Percentiles rank a stretch among this genome's conserved stretches.
phyloP scores from a whole-genome alignment of 1,139 yeast species.

The Neolecta irregularis region DNA sequence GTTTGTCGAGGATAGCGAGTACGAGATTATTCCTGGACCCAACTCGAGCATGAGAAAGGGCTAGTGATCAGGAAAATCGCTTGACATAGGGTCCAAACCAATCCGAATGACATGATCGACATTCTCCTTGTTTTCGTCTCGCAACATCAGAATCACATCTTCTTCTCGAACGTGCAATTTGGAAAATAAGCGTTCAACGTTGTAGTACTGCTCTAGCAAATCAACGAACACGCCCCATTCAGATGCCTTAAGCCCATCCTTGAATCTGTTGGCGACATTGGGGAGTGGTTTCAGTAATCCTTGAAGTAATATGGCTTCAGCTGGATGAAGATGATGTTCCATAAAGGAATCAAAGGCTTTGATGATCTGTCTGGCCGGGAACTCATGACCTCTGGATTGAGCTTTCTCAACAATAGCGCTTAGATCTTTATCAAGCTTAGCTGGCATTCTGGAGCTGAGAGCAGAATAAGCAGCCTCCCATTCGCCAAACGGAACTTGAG shows the following conservation, averaged over 20 bases:
- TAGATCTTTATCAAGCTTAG: constrained; percentile 55
- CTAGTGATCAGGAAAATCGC: constrained; percentile 19
- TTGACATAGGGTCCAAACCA: constrained; percentile 9
- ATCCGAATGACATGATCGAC: constrained; percentile 54
- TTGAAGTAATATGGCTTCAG: constrained; percentile 36
- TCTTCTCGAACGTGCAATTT: constrained; percentile 69
- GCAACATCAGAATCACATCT: constrained; percentile 55
- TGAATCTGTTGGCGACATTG: constrained; percentile 53
- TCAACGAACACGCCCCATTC: constrained; percentile 62
- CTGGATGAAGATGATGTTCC: constrained; percentile 29
- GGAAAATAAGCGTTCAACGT: constrained; percentile 61
- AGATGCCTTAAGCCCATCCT: constrained; percentile 65
- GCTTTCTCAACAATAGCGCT: constrained; percentile 42
- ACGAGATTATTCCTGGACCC: constrained; percentile 84
- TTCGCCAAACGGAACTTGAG: constrained; percentile 79
- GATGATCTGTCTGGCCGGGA: constrained; percentile 77
- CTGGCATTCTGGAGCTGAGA: constrained; percentile 76
- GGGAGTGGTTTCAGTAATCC: constrained; percentile 58
- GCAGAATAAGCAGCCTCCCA: constrained; percentile 82
- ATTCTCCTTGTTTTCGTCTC: constrained; percentile 75
- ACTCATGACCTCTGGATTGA: constrained; percentile 55
- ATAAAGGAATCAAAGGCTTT: constrained; percentile 43
- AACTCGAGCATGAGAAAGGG: constrained; percentile 81
- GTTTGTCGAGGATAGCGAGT: constrained; percentile 47
- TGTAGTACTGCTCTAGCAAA: constrained; percentile 55